Percentiles rank a stretch among this genome's conserved stretches.
These are phyloP conservation scores for Wickerhamomyces pijperi DNA, from an alignment of 805 yeast genomes.

Conservation along the genomic window DNA sequence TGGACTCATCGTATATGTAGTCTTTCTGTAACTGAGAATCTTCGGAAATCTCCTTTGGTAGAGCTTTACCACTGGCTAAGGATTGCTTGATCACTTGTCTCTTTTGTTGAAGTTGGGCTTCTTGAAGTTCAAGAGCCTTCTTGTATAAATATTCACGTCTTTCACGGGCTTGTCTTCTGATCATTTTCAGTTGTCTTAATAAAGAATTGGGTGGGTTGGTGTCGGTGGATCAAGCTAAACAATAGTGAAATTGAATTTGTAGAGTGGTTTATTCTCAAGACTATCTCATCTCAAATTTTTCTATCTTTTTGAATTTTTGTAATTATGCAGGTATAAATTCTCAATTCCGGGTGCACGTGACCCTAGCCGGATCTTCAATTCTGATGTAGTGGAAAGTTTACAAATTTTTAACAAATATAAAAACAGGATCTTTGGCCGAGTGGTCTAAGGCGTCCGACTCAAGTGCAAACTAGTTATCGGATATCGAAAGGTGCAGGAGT, in stretches of 20 bases:
- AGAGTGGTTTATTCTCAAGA: too few relatives aligned
- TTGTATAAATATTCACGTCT: conserved; percentile 87
- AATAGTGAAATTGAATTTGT: too few relatives aligned
- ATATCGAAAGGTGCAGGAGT: neutral
- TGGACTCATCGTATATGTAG: conserved; percentile 77
- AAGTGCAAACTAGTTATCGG: neutral
- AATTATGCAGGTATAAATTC: too few relatives aligned
- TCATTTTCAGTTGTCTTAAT: too few relatives aligned
- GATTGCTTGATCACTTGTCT: conserved; percentile 81
- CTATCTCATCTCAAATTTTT: neutral
- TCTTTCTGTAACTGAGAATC: conserved; percentile 74
- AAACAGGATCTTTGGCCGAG: neutral
- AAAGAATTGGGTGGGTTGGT: too few relatives aligned
- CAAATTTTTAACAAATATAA: too few relatives aligned
- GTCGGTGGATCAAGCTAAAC: too few relatives aligned
- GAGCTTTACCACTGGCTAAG: conserved; percentile 80
- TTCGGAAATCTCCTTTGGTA: conserved; percentile 84
- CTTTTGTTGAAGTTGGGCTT: conserved; percentile 74
- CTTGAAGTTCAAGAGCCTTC: conserved; percentile 84
- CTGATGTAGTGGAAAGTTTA: too few relatives aligned
- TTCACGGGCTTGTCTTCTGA: conserved; percentile 89
- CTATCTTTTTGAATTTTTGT: neutral
- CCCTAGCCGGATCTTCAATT: too few relatives aligned
- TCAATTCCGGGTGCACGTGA: neutral
- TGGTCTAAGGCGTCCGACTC: neutral